Evolutionary conservation across 176 grass and related monocot species (phyloP), one percentile per base, ranked within the genome.

Genomic region (Cymbopogon citratus): DNA sequence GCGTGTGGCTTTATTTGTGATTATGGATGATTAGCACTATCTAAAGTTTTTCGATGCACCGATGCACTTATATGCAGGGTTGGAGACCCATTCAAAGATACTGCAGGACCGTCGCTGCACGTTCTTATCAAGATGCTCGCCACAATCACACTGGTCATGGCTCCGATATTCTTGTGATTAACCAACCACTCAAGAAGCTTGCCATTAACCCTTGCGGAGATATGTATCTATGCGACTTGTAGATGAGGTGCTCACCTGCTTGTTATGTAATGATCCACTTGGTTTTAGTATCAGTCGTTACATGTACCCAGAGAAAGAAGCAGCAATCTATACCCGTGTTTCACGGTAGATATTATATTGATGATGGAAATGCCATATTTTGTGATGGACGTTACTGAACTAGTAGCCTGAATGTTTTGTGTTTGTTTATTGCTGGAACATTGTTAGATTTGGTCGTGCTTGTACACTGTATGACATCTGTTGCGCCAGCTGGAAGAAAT

Each of bases 71-170:
- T 4, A 36, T 83, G 85, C 87, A 99, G 96, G 66, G 96, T 99
- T 88, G 96, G 96, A 80, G 96, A 95, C 81, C 96, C 96, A 29
- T 99, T 99, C 48, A 99, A 99, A 83, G 96, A 99, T 82, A 99
- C 92, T 0, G 96, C 96, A 0, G 96, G 96, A 1, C 96, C 96
- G 39, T 99, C 96, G 0, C 27, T 95, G 29, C 96, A 99, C 80
- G 96, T 99, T 88, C 90, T 99, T 45, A 99, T 99, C 12, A 99
- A 99, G 91, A 99, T 99, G 96, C 96, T 95, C 11, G 92, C 96
- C 3, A 95, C 96, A 24, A 99, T 99, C 70, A 99, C 96, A 28
- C 57, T 99, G 76, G 96, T 99, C 67, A 95, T 95, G 96, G 96
- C 92, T 28, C 96, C 96, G 2, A 88, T 99, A 74, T 95, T 99